These are phyloP conservation scores for Pythium catenulatum DNA, from an alignment of 352 stramenopile species.

Conservation along the genomic window DNA sequence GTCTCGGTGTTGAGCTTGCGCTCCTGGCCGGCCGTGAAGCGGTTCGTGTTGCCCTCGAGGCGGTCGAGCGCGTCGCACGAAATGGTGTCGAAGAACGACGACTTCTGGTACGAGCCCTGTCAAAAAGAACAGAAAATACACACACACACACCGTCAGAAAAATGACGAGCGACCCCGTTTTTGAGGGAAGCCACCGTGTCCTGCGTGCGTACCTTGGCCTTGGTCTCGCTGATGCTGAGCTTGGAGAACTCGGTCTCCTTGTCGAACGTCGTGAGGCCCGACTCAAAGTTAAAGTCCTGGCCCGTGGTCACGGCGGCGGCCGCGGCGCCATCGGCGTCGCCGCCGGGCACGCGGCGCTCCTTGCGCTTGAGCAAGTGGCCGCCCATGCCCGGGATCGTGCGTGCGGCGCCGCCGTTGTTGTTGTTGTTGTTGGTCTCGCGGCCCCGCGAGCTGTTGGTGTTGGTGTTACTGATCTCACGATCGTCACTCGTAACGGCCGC, in stretches of 20 bases:
- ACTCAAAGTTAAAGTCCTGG: conserved; percentile 86
- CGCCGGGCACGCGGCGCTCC: conserved; percentile 79
- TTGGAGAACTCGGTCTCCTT: conserved; percentile 91
- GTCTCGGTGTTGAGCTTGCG: conserved; percentile 94
- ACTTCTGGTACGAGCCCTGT: conserved; percentile 91
- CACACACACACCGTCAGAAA: too few relatives aligned
- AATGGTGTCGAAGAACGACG: conserved; percentile 94
- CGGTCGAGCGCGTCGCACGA: conserved; percentile 93
- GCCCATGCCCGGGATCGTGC: conserved; percentile 91
- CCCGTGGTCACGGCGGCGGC: conserved; percentile 45
- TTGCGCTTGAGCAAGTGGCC: conserved; percentile 88
- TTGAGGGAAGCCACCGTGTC: too few relatives aligned
- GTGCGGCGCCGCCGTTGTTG: conserved; percentile 38
- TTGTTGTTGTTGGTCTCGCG: conserved; percentile 40
- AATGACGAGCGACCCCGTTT: too few relatives aligned
- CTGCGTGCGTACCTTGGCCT: conserved; percentile 42
- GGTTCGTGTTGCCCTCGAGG: conserved; percentile 81
- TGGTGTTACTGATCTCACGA: conserved; percentile 31
- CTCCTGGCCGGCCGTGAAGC: conserved; percentile 86
- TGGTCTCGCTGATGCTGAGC: conserved; percentile 72
- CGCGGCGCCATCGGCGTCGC: conserved; percentile 46
- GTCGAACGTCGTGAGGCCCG: conserved; percentile 81
- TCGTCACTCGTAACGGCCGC: too few relatives aligned
- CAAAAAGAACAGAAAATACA: neutral
- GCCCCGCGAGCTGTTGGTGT: conserved; percentile 39